phyloP scores from a whole-genome alignment of 371 early-diverging fungal species.

The Rhizopus microsporus region DNA sequence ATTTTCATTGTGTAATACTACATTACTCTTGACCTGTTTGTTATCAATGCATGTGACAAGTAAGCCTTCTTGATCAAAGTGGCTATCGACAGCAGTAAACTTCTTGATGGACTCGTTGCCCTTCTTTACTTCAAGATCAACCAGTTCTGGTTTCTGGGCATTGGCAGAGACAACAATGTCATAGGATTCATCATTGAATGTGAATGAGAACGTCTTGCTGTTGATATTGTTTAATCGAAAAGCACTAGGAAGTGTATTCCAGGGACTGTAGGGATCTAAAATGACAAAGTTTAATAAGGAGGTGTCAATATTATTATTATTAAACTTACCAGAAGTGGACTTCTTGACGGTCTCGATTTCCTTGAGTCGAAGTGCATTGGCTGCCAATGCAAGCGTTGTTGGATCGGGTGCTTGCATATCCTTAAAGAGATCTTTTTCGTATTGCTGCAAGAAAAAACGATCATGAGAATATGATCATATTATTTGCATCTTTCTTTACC shows the following conservation, averaged over 20 bases:
- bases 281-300: not conserved
- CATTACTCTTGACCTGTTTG: conserved; percentile 55
- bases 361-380: conserved; percentile 61
- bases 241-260: conserved; percentile 48
- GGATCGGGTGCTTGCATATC: conserved; percentile 50
- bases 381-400: conserved; percentile 72
- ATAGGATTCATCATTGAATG: conserved; percentile 29
- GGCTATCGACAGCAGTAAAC: conserved; percentile 30
- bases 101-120: conserved; percentile 26
- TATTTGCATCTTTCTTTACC: conserved; percentile 38
- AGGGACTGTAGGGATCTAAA: conserved; percentile 57
- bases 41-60: conserved; percentile 63
- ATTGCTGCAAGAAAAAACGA: conserved; percentile 46
- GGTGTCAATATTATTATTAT: not conserved
- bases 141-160: conserved; percentile 15
- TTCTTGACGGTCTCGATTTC: conserved; percentile 43
- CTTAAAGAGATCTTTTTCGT: conserved; percentile 69
- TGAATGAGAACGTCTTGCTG: conserved; percentile 37
- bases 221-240: conserved; percentile 63
- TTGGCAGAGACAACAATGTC: conserved; percentile 28
- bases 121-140: conserved; percentile 37
- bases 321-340: conserved; percentile 27
- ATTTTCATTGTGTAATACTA: conserved; percentile 61
- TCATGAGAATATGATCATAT: not conserved
- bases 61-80: conserved; percentile 44